These are phyloP conservation scores for Fusarium pininemorale DNA, from an alignment of 2,329 filamentous ascomycete genomes.

Conservation along the genomic window DNA sequence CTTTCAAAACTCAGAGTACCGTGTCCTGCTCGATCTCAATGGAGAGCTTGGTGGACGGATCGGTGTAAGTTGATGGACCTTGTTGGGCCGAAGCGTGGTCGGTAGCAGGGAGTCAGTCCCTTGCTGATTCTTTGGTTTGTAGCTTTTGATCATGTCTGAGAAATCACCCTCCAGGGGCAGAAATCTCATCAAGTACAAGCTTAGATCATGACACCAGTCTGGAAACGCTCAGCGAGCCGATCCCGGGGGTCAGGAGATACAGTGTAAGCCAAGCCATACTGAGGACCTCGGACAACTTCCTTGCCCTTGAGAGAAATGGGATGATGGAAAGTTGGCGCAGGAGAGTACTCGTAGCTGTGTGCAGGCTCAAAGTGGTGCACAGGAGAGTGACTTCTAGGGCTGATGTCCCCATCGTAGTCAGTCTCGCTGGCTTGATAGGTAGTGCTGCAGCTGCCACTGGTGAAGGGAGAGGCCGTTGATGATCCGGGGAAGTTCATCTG, in stretches of 20 bases:
- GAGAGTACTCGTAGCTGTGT: constrained; percentile 14
- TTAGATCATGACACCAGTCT: constrained; percentile 29
- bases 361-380: constrained; percentile 8
- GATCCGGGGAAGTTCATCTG: constrained; percentile 50
- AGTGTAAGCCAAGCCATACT: constrained; percentile 48
- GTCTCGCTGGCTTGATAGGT: constrained; percentile 56
- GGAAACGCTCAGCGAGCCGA: constrained; percentile 36
- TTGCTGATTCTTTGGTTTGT: not conserved
- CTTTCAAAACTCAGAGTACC: not conserved
- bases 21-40: constrained; percentile 23
- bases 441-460: constrained; percentile 58
- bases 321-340: constrained; percentile 31
- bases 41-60: constrained; percentile 21
- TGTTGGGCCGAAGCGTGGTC: not conserved
- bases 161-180: constrained; percentile 50
- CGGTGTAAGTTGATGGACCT: not conserved
- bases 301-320: constrained; percentile 54
- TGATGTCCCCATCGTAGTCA: constrained; percentile 30
- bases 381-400: constrained; percentile 32
- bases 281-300: constrained; percentile 48
- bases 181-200: not conserved
- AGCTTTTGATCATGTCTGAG: constrained; percentile 53
- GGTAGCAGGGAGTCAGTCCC: not conserved
- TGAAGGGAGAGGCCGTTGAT: constrained; percentile 53
- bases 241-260: constrained; percentile 50